Conservation (phyloP, 148 eudicot genomes). For the Linanthus parryae region DNA sequence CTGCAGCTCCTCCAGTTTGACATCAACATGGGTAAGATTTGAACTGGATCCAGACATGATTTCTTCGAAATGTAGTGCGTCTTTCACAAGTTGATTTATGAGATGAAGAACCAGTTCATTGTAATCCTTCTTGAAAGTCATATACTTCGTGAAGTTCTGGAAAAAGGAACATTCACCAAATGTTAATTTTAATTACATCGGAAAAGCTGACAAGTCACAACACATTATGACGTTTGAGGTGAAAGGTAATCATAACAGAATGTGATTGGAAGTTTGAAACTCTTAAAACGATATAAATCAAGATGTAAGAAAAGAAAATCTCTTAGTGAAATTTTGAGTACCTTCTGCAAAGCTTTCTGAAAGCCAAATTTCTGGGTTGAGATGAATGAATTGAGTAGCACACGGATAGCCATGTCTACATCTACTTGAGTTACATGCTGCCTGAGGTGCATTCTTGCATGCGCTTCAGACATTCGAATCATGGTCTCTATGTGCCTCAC, state of each 20-base stretch:
- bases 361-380: slow-evolving; percentile 98
- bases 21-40: slow-evolving; percentile 51
- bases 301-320: not conserved
- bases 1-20: slow-evolving; percentile 74
- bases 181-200: too few relatives aligned
- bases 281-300: too few relatives aligned
- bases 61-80: slow-evolving; percentile 77
- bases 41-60: slow-evolving; percentile 52
- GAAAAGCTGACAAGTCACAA: too few relatives aligned
- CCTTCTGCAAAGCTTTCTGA: slow-evolving; percentile 93
- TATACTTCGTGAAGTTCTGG: slow-evolving; percentile 93
- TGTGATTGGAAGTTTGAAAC: too few relatives aligned
- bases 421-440: slow-evolving; percentile 95
- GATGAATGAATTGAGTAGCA: slow-evolving; percentile 84
- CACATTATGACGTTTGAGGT: too few relatives aligned
- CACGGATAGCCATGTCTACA: slow-evolving; percentile 95
- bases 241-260: too few relatives aligned
- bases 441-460: slow-evolving; percentile 96
- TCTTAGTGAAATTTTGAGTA: slow-evolving; percentile 14
- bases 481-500: slow-evolving; percentile 97
- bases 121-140: slow-evolving; percentile 91
- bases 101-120: slow-evolving; percentile 67
- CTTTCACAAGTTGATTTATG: slow-evolving; percentile 78
- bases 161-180: too few relatives aligned
- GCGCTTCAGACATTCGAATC: slow-evolving; percentile 99